Evolutionary conservation across 371 early-diverging fungal genomes (phyloP), one percentile per base, ranked within the genome.

Genomic region (Apophysomyces trapeziformis): DNA sequence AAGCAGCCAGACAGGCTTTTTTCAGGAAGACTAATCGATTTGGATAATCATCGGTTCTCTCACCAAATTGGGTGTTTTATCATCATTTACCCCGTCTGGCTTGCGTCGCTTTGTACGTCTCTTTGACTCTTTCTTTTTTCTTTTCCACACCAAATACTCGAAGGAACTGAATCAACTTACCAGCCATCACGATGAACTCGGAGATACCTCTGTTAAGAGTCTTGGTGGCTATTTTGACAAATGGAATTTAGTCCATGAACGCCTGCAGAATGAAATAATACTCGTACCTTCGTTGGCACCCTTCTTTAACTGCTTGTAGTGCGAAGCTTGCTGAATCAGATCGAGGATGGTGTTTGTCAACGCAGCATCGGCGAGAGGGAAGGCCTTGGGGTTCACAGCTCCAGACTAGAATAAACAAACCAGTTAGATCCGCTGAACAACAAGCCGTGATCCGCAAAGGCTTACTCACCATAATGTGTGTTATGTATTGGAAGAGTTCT

Each of bases 181-280:
- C 83, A 68, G 99, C 95, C 92, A 99, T 91, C 73, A 99, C 90
- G 73, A 99, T 96, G 80, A 99, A 97, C 85, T 99, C 97, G 67
- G 98, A 91, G 71, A 96, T 97, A 85, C 99, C 99, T 76, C 99
- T 95, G 92, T 99, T 99, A 57, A 99, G 89, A 58, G 98, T 96
- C 91, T 99, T 99, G 75, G 99, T 99, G 35, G 96, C 95, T 86
- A 76, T 5, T 38, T 37, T 26, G 62, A 32, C 12, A 5, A 11
- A 41, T 18, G 43, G 8, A 9, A 14, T 14, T 36, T 32, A 36
- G 44, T n/a, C 13, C 9, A 41, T 18, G 0, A 32, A 26, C 32
- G 32, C 26, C n/a, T 36, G 16, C 38, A 21, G 7, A 7, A 32
- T 12, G 37, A n/a, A 16, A 62, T 44, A 8, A 36, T 38, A n/a